These are phyloP conservation scores for Coemansia aciculifera DNA, from an alignment of 192 early-diverging fungal species.

Conservation along the genomic window DNA sequence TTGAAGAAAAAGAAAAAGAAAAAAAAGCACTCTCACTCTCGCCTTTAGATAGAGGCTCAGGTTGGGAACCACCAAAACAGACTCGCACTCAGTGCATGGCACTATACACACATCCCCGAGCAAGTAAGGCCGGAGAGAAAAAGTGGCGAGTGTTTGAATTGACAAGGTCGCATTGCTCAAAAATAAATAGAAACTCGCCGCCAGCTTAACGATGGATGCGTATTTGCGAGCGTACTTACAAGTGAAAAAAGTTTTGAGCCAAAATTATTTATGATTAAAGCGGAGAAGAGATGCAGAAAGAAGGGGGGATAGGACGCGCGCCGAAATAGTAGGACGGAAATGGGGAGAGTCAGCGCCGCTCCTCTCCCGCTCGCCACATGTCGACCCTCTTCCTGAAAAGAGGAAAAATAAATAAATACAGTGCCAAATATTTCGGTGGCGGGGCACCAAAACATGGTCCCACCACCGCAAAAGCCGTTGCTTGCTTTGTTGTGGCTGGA, in stretches of 20 bases:
- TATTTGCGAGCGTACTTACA: not conserved
- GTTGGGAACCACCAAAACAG: not conserved
- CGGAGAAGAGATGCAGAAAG: constrained; percentile 17
- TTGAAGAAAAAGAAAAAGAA: not conserved
- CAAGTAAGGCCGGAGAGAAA: not conserved
- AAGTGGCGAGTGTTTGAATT: not conserved
- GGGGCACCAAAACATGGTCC: constrained; percentile 2
- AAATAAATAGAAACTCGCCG: not conserved
- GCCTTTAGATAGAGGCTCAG: not conserved
- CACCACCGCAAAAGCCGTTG: not conserved
- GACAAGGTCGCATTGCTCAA: not conserved
- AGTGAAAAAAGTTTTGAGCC: not conserved
- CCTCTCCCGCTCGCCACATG: not conserved
- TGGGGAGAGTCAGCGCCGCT: not conserved
- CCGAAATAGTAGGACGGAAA: not conserved
- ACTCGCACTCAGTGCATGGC: not conserved
- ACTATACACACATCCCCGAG: not conserved
- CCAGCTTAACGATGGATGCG: not conserved
- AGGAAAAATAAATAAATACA: constrained; percentile 3
- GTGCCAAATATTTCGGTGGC: not conserved
- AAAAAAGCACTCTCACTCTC: not conserved
- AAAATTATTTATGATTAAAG: constrained; percentile 12
- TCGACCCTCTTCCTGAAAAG: not conserved
- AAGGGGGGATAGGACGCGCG: not conserved
- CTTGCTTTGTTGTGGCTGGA: not conserved